Conservation (phyloP, 345 rosid species). For the Gynandropsis gynandra region DNA sequence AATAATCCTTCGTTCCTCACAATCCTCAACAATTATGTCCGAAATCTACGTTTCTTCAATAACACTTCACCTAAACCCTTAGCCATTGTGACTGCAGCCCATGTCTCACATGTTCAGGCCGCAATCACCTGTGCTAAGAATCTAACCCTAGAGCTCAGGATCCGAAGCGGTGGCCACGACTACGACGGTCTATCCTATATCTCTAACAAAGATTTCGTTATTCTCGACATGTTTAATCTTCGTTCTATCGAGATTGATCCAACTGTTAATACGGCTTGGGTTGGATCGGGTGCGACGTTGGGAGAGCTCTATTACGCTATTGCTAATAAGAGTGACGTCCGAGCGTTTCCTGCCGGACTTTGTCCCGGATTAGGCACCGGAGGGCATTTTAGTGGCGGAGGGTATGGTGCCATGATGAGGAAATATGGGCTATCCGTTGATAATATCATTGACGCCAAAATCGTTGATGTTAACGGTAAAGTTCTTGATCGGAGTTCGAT, state of each 20-base stretch:
- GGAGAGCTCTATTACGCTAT: conserved; percentile 59
- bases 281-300: conserved; percentile 54
- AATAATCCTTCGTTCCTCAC: conserved; percentile 1
- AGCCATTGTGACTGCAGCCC: conserved; percentile 45
- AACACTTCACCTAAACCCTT: conserved; percentile 46
- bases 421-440: conserved; percentile 55
- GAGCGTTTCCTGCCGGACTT: conserved; percentile 61
- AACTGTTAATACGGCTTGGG: conserved; percentile 50
- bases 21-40: conserved; percentile 34
- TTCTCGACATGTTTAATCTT: conserved; percentile 52
- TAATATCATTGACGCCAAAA: conserved; percentile 42
- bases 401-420: conserved; percentile 60
- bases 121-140: conserved; percentile 40
- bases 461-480: conserved; percentile 46
- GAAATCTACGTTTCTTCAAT: conserved; percentile 46
- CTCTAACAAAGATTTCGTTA: conserved; percentile 41
- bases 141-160: conserved; percentile 35
- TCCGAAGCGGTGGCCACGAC: conserved; percentile 83
- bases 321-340: conserved; percentile 38
- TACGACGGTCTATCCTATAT: conserved; percentile 64
- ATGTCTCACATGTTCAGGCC: conserved; percentile 55
- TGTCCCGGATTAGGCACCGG: conserved; percentile 68
- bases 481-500: conserved; percentile 39
- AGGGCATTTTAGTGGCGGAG: conserved; percentile 64
- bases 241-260: conserved; percentile 39